phyloP scores from a whole-genome alignment of 192 early-diverging fungal species.

The Coemansia sp. region DNA sequence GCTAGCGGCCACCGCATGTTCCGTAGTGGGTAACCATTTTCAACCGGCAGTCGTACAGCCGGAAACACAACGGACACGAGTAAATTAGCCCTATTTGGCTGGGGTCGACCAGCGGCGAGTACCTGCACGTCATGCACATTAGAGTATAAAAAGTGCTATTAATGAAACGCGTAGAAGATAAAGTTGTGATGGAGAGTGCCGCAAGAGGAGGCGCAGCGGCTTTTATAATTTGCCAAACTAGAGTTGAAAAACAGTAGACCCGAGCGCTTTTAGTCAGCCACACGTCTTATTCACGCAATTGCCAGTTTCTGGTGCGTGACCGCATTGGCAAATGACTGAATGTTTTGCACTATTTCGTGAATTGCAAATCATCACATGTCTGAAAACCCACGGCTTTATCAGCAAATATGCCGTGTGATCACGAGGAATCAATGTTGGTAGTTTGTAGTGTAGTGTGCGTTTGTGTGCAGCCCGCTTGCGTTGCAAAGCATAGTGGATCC shows the following conservation, averaged over 20 bases:
- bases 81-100: conserved; percentile 2
- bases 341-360: conserved; percentile 2
- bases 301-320: not conserved
- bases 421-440: not conserved
- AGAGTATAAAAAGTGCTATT: not conserved
- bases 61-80: not conserved
- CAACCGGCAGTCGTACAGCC: conserved; percentile 7
- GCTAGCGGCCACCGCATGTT: not conserved
- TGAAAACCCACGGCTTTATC: not conserved
- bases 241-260: not conserved
- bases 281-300: not conserved
- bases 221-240: not conserved
- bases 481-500: not conserved
- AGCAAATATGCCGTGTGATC: not conserved
- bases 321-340: not conserved
- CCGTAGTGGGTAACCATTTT: conserved; percentile 5
- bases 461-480: not conserved
- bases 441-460: not conserved
- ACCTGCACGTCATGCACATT: conserved; percentile 4
- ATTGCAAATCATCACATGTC: conserved; percentile 2
- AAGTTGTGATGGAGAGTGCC: not conserved
- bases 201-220: not conserved
- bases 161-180: not conserved
- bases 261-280: not conserved
- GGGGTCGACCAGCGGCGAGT: conserved; percentile 2